These are phyloP conservation scores for Fusarium hainanense DNA, from an alignment of 2,329 filamentous ascomycete species.

Conservation along the genomic window DNA sequence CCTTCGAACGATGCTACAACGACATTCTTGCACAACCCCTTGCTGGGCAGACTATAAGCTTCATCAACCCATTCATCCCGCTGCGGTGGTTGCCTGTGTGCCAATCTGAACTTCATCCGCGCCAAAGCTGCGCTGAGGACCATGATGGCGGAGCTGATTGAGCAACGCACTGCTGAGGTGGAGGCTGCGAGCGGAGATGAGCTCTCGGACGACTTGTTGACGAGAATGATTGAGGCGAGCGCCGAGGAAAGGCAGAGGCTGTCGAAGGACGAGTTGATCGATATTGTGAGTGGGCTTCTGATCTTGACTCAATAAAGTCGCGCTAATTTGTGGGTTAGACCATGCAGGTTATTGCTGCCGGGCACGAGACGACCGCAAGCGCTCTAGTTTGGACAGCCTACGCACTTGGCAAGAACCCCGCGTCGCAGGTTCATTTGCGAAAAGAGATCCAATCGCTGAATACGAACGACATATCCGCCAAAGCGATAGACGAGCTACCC, in stretches of 20 bases:
- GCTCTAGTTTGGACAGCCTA: conserved; percentile 12
- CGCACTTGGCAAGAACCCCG: conserved; percentile 1
- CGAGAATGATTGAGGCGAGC: conserved; percentile 27
- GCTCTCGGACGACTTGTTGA: conserved; percentile 25
- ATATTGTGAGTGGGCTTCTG: not conserved
- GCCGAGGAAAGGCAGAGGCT: conserved; percentile 9
- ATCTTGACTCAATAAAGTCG: fast-evolving
- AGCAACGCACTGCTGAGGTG: conserved; percentile 14
- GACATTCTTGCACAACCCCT: conserved; percentile 14
- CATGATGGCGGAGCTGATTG: conserved; percentile 26
- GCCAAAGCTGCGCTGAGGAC: conserved; percentile 13
- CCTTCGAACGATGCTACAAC: conserved; percentile 26
- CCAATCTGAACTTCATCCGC: conserved; percentile 15
- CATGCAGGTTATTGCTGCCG: conserved; percentile 30
- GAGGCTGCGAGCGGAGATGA: not conserved
- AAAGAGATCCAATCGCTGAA: not conserved
- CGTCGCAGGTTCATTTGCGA: not conserved
- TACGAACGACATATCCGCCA: not conserved
- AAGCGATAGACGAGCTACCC: conserved; percentile 3
- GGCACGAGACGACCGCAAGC: conserved; percentile 28
- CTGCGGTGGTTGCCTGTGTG: conserved; percentile 17
- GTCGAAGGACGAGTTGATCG: conserved; percentile 26
- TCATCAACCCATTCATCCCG: conserved; percentile 23
- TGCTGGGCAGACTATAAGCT: conserved; percentile 18
- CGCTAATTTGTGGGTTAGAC: not conserved